Conservation (phyloP, 345 rosid genomes). For the Boechera retrofracta region DNA sequence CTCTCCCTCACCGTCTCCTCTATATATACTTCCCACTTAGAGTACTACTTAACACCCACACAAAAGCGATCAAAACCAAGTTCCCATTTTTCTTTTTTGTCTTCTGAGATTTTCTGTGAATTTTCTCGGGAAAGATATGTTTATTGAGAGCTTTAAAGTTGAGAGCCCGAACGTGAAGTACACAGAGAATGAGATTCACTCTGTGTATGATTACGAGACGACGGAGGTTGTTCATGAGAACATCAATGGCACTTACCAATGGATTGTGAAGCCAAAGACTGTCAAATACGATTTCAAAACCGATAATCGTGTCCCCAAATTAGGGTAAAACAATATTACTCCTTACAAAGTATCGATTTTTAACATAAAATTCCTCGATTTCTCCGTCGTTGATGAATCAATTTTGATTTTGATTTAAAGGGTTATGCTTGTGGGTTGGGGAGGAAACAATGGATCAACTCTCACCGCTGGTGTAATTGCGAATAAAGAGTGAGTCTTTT, state of each 20-base stretch:
- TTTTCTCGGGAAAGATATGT: conserved; percentile 39
- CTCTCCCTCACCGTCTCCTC: background rate
- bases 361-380: background rate
- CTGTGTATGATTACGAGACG: conserved; percentile 86
- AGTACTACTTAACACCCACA: background rate
- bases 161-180: conserved; percentile 88
- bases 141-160: conserved; percentile 83
- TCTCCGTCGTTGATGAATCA: background rate
- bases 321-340: conserved; percentile 57
- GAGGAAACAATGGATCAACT: conserved; percentile 97
- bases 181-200: conserved; percentile 76
- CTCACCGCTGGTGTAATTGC: conserved; percentile 90
- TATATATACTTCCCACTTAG: conserved; percentile 5
- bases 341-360: background rate
- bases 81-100: background rate
- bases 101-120: background rate
- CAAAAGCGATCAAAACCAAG: conserved; percentile 6
- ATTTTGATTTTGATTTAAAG: conserved; percentile 39
- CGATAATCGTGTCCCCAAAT: conserved; percentile 74
- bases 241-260: conserved; percentile 73
- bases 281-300: conserved; percentile 90
- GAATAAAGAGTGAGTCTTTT: conserved; percentile 77
- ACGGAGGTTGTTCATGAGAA: conserved; percentile 92
- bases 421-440: conserved; percentile 99
- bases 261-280: conserved; percentile 89